Conservation (phyloP, 2,329 filamentous ascomycete genomes). For the Talaromyces sp. region DNA sequence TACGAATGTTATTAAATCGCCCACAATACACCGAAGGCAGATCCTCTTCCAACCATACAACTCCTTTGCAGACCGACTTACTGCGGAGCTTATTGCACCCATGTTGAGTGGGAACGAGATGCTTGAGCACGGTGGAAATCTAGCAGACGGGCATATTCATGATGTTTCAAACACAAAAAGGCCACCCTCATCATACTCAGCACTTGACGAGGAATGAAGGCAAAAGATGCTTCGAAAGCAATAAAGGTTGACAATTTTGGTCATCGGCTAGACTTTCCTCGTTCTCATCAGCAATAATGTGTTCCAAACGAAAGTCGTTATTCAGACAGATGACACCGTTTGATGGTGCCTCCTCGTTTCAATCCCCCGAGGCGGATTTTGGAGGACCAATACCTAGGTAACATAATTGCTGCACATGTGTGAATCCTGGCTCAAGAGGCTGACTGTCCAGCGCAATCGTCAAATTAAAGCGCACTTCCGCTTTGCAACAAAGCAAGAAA, state of each 20-base stretch:
- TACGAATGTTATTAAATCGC: slow-evolving; percentile 2
- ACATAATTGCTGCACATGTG: too few species aligned
- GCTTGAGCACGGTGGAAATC: background rate
- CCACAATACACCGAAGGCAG: slow-evolving; percentile 5
- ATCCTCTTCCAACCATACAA: slow-evolving; percentile 14
- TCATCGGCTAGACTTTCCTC: background rate
- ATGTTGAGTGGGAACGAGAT: background rate
- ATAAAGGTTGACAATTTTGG: background rate
- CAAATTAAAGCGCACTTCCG: too few species aligned
- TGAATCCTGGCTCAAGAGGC: too few species aligned
- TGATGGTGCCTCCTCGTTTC: too few species aligned
- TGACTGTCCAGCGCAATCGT: too few species aligned
- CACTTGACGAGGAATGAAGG: background rate
- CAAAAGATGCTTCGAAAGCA: background rate
- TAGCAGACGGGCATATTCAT: background rate
- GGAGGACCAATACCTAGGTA: too few species aligned
- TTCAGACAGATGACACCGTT: too few species aligned
- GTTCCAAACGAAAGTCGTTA: too few species aligned
- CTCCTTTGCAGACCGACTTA: slow-evolving; percentile 10
- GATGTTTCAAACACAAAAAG: background rate
- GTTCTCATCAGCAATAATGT: background rate
- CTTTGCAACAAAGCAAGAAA: too few species aligned
- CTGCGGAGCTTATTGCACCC: slow-evolving; percentile 4
- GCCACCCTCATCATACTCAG: background rate
- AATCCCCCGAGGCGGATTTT: too few species aligned